Evolutionary conservation across 192 early-diverging fungal species (phyloP), one percentile per base, ranked within the genome.

Genomic region (Chytriomyces sp.): DNA sequence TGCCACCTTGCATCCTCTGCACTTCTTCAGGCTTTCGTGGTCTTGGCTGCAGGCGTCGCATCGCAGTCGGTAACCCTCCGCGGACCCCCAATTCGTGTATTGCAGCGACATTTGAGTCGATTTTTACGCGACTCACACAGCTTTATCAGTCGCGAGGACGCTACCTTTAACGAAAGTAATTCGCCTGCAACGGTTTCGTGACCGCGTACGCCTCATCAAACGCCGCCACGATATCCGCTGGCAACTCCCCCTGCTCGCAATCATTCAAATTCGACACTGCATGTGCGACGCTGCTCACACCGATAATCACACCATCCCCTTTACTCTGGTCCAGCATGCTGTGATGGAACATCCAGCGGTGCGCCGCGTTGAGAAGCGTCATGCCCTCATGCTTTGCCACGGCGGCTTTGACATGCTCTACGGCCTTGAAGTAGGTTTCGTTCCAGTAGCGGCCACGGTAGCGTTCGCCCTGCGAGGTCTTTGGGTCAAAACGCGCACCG

Each of bases 161-260:
- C n/a, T n/a, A n/a, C n/a, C n/a, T n/a, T 73, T 36, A 73, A 30
- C 71, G 71, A 31, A 61, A 61, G 25, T 73, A 73, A 52, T 30
- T 36, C 6, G 59, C 40, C 31, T 61, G 60, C 6, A 63, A 38
- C 10, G 53, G 7, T 38, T 77, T 78, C 3, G 82, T 84, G 19
- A 67, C 36, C 2, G 76, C 55, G 85, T 88, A 91, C 28, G 80
- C 83, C 4, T 75, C 79, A 53, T 91, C 86, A 14, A 89, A 78
- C 14, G 82, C 84, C 25, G 64, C 66, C 33, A 89, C 59, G 2
- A 91, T 39, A 59, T 70, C 68, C 30, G 71, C 74, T 7, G 88
- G 86, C 39, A 91, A 71, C 2, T 84, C 78, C 14, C 80, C 81
- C 38, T 82, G 77, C 49, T 86, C 79, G 67, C 81, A 79, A 0